Base-by-base conservation (phyloP, 129 eudicot species). In the Gnaphalium uliginosum region DNA sequence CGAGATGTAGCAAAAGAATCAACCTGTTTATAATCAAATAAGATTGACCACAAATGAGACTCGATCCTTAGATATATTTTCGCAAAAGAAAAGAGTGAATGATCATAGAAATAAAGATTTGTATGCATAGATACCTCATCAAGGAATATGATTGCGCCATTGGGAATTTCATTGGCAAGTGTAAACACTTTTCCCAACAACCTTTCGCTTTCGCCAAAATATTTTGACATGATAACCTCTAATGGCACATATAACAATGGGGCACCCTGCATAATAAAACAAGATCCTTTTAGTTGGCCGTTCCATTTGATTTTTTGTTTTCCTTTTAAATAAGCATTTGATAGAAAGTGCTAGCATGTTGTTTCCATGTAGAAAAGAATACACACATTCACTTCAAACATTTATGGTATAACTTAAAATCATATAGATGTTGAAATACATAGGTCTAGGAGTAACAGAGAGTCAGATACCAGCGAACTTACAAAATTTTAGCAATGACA, bases 161-260 rank as follows among this genome's bases (percentile, higher is more conserved):
- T 81, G 59, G 96, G 83, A 62, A 95, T 82, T 83, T 89, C 95
- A 78, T 95, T 91, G 68, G 97, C 97, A 77, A 95, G 99, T 11
- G 97, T 73, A 72, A 95, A 95, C 59, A 95, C 94, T 84, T 95
- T 95, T 27, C 97, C 97, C 75, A 95, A 76, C 78, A 95, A 82
- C 51, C 97, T 90, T 73, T 95, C 99, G 81, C 97, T 95, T 80
- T 95, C 99, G 72, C 99, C 99, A 76, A 87, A 95, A 75, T 91
- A 95, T 68, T 95, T 95, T n/a, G 96, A 95, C 99, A 94, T 74
- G 62, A 95, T 86, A 26, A 89, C 86, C 85, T 94, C 99, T 85
- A 95, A 72, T 13, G 99, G 99, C 65, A 95, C 96, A 76, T 95
- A 91, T 65, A 95, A 67, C 87, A 95, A 72, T 2, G 99, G 99